Base-by-base conservation (phyloP, 2,329 filamentous ascomycete species). In the Mycosphaerelloides madeirae region DNA sequence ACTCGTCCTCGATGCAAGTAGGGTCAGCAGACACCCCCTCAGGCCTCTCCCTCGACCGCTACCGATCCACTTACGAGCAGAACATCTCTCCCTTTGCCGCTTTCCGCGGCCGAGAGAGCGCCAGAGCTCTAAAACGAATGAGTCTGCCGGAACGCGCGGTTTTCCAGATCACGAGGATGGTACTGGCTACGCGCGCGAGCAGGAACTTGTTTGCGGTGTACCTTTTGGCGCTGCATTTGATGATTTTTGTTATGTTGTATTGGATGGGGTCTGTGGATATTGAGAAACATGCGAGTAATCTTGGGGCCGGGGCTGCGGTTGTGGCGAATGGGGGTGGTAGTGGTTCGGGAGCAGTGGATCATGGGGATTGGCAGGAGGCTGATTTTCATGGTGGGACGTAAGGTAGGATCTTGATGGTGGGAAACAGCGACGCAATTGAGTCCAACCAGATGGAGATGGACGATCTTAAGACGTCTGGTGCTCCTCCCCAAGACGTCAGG, bases 71-170 rank as follows among this genome's bases (percentile, higher is more conserved):
- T 9, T 98, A 98, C 69, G 93, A 98, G 70, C 87, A 86, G 32
- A 95, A 93, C 61, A 84, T 98, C 38, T 95, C 89, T 9, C 93
- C 93, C 0, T 98, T 98, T 65, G 90, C 91, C 19, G 89, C 89
- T 2, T 98, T 98, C 71, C 78, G 91, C 34, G 90, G 91, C n/a
- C 80, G 91, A 40, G 94, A 98, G 69, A 90, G 86, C 29, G 84
- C 88, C 6, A 77, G 94, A 37, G 93, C 91, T 1, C 90, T 95
- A 67, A 88, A 89, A 61, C 81, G 90, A 32, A 95, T 98, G 89
- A 91, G 84, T 59, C 71, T 96, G 7, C 89, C 90, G 0, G 93
- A 98, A 67, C 77, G 93, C 31, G 80, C 88, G 37, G 85, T 98
- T 3, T 95, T 95, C 68, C 90, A 89, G 28, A 77, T 96, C 41